Percentiles rank a stretch among this genome's conserved stretches.
Evolutionary conservation across 140 eudicot genomes (phyloP).

Genomic region (Erigeron philadelphicus): DNA sequence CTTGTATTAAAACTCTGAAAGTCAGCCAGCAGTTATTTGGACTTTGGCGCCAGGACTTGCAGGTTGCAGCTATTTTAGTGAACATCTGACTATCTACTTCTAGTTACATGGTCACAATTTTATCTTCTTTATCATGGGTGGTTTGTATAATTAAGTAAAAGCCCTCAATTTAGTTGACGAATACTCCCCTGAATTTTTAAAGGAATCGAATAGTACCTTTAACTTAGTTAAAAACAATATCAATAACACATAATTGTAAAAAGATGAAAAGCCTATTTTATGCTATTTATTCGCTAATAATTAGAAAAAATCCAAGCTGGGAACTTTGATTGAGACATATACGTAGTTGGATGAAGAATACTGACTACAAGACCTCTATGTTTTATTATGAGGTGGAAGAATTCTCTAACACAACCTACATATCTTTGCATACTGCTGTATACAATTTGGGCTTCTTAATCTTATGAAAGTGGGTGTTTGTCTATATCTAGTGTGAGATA

Average conservation of each 20-base stretch:
- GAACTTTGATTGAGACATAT: too few species aligned
- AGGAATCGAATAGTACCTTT: too few species aligned
- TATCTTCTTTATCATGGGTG: slow-evolving; percentile 1
- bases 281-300: slow-evolving; percentile 4
- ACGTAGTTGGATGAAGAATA: too few species aligned
- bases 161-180: too few species aligned
- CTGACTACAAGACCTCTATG: too few species aligned
- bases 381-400: too few species aligned
- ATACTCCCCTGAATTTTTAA: too few species aligned
- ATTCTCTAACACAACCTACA: too few species aligned
- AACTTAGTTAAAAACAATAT: background rate
- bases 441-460: too few species aligned
- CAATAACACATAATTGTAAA: background rate
- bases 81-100: slow-evolving; percentile 3
- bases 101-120: slow-evolving; percentile 4
- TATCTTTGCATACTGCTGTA: too few species aligned
- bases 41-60: slow-evolving; percentile 2
- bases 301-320: background rate
- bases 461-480: too few species aligned
- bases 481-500: too few species aligned
- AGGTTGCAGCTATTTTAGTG: background rate
- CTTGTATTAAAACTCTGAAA: background rate
- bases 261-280: background rate
- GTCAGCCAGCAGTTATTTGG: background rate
- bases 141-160: background rate